A percentile compares a stretch with the other conserved stretches of the same genome.
Conservation (phyloP, 495 filamentous ascomycete genomes). For the Aspergillus nanangensis region DNA sequence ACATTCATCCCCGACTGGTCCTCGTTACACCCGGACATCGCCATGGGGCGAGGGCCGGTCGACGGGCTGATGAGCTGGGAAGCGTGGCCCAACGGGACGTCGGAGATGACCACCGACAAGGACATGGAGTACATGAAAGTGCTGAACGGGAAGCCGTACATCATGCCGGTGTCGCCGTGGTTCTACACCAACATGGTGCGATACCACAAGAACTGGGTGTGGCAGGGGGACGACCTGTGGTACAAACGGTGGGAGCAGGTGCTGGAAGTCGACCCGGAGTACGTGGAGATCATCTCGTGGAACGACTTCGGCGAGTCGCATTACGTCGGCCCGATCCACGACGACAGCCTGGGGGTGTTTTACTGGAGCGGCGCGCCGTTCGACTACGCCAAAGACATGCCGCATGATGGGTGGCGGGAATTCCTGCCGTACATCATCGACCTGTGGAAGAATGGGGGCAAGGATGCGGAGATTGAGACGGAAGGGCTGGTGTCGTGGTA, state of each 20-base stretch:
- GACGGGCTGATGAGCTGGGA: conserved; percentile 69
- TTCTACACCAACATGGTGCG: conserved; percentile 65
- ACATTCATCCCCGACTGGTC: conserved; percentile 69
- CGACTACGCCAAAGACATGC: conserved; percentile 45
- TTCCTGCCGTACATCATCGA: conserved; percentile 61
- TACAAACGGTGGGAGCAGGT: conserved; percentile 66
- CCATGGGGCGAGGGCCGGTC: conserved; percentile 39
- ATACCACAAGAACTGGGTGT: conserved; percentile 70
- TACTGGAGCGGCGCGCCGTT: conserved; percentile 46
- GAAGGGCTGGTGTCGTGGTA: conserved; percentile 64
- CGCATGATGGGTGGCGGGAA: conserved; percentile 52
- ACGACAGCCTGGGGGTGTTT: conserved; percentile 25
- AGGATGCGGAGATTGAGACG: conserved; percentile 33
- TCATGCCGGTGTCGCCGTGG: conserved; percentile 75
- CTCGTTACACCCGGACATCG: conserved; percentile 39
- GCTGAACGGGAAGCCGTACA: conserved; percentile 56
- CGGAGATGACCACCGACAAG: conserved; percentile 44
- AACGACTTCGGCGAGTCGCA: conserved; percentile 77
- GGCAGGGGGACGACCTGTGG: conserved; percentile 65
- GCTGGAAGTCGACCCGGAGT: conserved; percentile 55
- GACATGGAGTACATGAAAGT: conserved; percentile 50
- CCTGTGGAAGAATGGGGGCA: conserved; percentile 53
- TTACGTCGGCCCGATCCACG: conserved; percentile 60
- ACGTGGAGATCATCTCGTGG: conserved; percentile 58
- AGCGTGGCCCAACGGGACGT: conserved; percentile 63